Conservation (phyloP, 371 early-diverging fungal species). For the Haplosporangium sp. region DNA sequence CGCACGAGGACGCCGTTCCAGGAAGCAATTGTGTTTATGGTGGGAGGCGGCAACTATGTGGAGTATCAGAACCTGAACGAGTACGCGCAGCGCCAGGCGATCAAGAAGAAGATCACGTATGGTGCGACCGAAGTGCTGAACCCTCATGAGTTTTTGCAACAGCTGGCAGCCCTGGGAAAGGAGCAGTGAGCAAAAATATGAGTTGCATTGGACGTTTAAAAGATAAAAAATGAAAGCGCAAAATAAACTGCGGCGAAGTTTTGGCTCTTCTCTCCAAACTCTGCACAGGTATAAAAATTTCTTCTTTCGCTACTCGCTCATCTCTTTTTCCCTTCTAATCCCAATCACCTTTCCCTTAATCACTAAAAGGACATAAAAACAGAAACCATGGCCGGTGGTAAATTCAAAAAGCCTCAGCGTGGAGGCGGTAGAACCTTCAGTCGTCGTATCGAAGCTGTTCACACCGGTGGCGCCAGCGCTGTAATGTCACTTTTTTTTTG, state of each 20-base stretch:
- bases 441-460: slow-evolving; percentile 56
- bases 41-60: slow-evolving; percentile 96
- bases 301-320: not conserved
- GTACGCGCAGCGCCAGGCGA: slow-evolving; percentile 75
- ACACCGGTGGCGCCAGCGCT: slow-evolving; percentile 33
- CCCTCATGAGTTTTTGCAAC: slow-evolving; percentile 86
- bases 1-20: slow-evolving; percentile 76
- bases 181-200: slow-evolving; percentile 10
- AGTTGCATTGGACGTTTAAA: not conserved
- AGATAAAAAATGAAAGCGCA: no score
- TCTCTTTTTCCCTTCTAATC: not conserved
- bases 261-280: not conserved
- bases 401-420: slow-evolving; percentile 59
- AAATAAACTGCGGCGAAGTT: no score
- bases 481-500: slow-evolving; percentile 7
- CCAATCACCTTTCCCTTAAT: slow-evolving; percentile 2
- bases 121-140: slow-evolving; percentile 96
- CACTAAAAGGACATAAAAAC: slow-evolving; percentile 3
- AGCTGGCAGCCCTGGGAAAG: slow-evolving; percentile 77
- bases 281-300: slow-evolving; percentile 2
- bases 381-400: slow-evolving; percentile 53
- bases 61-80: slow-evolving; percentile 96
- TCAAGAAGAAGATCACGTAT: slow-evolving; percentile 90
- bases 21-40: slow-evolving; percentile 95
- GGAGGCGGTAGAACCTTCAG: slow-evolving; percentile 61